Conservation (phyloP, 2,329 filamentous ascomycete species). For the Calonectria henricotiae region DNA sequence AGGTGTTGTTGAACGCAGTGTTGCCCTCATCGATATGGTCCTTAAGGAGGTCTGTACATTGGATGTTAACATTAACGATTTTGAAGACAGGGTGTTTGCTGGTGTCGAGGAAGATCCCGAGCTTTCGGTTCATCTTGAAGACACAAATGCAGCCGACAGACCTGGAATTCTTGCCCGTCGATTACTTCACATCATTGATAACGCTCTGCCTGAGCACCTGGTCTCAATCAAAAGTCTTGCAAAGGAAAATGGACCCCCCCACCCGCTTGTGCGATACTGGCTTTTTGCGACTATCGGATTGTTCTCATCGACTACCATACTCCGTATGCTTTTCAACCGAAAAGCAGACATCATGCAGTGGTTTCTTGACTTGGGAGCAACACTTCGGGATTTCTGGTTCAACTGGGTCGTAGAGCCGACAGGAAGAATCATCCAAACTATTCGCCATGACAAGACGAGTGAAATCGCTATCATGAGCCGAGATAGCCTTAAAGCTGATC, state of each 20-base stretch:
- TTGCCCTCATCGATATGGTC: slow-evolving; percentile 89
- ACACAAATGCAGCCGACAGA: slow-evolving; percentile 63
- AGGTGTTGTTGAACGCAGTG: slow-evolving; percentile 83
- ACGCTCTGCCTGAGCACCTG: slow-evolving; percentile 79
- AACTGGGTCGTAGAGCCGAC: slow-evolving; percentile 96
- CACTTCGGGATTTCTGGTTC: slow-evolving; percentile 90
- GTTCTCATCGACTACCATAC: slow-evolving; percentile 88
- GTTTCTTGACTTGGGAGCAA: slow-evolving; percentile 85
- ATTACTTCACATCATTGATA: slow-evolving; percentile 78
- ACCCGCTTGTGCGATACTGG: slow-evolving; percentile 88
- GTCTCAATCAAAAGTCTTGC: slow-evolving; percentile 71
- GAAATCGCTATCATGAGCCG: slow-evolving; percentile 98
- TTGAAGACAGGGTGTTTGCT: slow-evolving; percentile 77
- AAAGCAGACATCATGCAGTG: slow-evolving; percentile 85
- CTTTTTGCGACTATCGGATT: slow-evolving; percentile 80
- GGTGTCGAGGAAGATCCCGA: slow-evolving; percentile 76
- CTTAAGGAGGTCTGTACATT: slow-evolving; percentile 79
- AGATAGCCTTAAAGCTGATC: slow-evolving; percentile 90
- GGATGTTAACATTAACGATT: slow-evolving; percentile 75
- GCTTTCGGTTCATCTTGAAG: slow-evolving; percentile 69
- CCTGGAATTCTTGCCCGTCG: slow-evolving; percentile 77
- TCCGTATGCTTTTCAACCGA: slow-evolving; percentile 83
- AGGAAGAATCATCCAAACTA: slow-evolving; percentile 88
- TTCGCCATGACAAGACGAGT: slow-evolving; percentile 91
- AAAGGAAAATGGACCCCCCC: slow-evolving; percentile 81